Base-by-base conservation (phyloP, 2,329 filamentous ascomycete genomes). In the Amylocarpus encephaloides region DNA sequence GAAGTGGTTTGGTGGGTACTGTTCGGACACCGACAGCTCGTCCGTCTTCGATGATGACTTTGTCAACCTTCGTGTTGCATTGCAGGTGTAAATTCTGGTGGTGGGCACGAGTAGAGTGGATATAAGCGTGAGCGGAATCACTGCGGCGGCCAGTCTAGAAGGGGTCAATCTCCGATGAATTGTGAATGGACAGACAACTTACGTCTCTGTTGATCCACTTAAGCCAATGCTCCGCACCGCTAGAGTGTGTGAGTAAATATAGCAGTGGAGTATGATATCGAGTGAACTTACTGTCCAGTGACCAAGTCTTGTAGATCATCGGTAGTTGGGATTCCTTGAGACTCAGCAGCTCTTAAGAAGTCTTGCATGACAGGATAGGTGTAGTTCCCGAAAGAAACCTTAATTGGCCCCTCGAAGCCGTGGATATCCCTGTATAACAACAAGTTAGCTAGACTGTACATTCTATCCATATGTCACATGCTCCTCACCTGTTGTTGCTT, bases 331-430 rank as follows among this genome's bases (percentile, higher is more conserved):
- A 90, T 88, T 16, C 81, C 86, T 64, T 88, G 85, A 0, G 82
- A 83, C 61, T 89, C 85, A 2, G 79, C 73, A 13, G 85, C 84
- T 16, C 85, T 75, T 34, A 90, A 72, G 73, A 90, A 90, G 67
- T 92, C 86, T 46, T 90, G 83, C 75, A 86, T 88, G 68, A 91
- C 82, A 1, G 86, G 86, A 59, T 91, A 91, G 4, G 83, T 86
- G 68, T 73, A 54, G 30, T 59, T 62, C 43, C 54, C 84, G 56
- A 90, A 90, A 0, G 85, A 89, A 35, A 85, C 64, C 18, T 79
- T 70, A 19, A 83, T 72, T 0, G 87, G 87, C 0, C 87, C 86
- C 32, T 88, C 85, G 49, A 83, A 88, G 1, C 87, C 87, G 61
- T 92, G 87, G 18, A 86, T 66, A 9, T 86, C 82, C 54, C 77